Base-by-base conservation (phyloP, 2,329 filamentous ascomycete species). In the Cordyceps pruinosa region DNA sequence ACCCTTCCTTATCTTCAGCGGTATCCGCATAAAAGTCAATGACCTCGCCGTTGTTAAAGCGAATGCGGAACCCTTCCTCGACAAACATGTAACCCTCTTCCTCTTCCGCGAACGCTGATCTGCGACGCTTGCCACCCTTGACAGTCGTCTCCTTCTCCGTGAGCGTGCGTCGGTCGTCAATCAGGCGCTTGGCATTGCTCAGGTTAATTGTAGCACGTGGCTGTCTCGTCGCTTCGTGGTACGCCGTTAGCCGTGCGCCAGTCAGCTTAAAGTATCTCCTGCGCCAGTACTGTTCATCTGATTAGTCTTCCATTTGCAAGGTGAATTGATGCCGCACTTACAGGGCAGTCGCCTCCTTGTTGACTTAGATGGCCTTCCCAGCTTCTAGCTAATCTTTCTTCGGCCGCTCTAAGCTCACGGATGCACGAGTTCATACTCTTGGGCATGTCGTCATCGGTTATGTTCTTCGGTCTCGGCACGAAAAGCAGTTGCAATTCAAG, bases 11-110 rank as follows among this genome's bases (percentile, higher is more conserved):
- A 68, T 94, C 88, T 39, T 83, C 83, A 2, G 86, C 83, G 32
- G 85, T 92, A 72, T 97, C 93, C 67, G 93, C 94, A 69, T 99
- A 97, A 71, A 97, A 97, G 77, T 97, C 93, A 69, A 99, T 99
- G 61, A 96, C 86, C 74, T 99, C 94, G 60, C 94, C 94, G 67
- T 99, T 99, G 70, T 90, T 95, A 74, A 99, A 99, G 58, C 93
- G 90, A 70, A 99, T 96, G 41, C 94, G 90, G 86, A 99, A 99
- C 3, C 94, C 94, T 70, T 99, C 94, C 72, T 99, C 94, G 54
- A 99, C 93, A 70, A 99, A 99, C 89, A 97, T 96, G 77, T 99
- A 99, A 42, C 94, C 94, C 70, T 99, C 94, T 73, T 99, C 94
- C 63, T 99, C 94, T 72, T 97, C 94, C 1, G 93, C 92, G 71